Evolutionary conservation across 192 early-diverging fungal species (phyloP), one percentile per base, ranked within the genome.

Genomic region (Pilaira anomala): DNA sequence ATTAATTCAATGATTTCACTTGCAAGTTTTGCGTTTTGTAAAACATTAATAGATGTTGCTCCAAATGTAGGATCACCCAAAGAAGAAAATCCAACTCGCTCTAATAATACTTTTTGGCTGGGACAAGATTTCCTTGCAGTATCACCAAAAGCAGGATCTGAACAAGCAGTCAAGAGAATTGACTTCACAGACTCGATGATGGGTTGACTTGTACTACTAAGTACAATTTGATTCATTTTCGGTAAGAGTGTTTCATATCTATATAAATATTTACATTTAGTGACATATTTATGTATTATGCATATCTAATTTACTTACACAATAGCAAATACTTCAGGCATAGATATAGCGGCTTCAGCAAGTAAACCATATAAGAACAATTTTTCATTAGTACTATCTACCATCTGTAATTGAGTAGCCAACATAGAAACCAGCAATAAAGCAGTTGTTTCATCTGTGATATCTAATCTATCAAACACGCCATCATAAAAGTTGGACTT

Each of bases 351-450:
- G 55, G 85, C 86, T 71, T 93, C 91, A 30, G 88, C 83, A 19
- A 93, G 67, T 68, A 90, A 83, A 2, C 84, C 85, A 56, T 92
- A 93, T 18, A 93, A 73, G 65, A 88, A 90, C 33, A 87, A 49
- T 14, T 80, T 72, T 77, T 93, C 91, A 16, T 79, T 71, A 52
- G 91, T 91, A 25, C 80, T 80, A 50, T 93, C 89, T 0, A 88
- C 78, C 48, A 74, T 82, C 60, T 92, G 82, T 39, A 93, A 72
- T 76, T 91, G 82, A 2, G 83, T 81, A 13, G 84, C 87, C 71
- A 91, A 71, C 72, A 91, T 64, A 1, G 87, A 83, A 25, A 87
- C 71, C 22, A 88, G 63, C 45, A 91, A 68, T 30, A 88, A 65
- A 3, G 84, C 84, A 21, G 82, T 81, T n/a, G 78, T 76, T 49